Evolutionary conservation across 2,329 filamentous ascomycete genomes (phyloP).

Genomic region (Daldinia sp.): DNA sequence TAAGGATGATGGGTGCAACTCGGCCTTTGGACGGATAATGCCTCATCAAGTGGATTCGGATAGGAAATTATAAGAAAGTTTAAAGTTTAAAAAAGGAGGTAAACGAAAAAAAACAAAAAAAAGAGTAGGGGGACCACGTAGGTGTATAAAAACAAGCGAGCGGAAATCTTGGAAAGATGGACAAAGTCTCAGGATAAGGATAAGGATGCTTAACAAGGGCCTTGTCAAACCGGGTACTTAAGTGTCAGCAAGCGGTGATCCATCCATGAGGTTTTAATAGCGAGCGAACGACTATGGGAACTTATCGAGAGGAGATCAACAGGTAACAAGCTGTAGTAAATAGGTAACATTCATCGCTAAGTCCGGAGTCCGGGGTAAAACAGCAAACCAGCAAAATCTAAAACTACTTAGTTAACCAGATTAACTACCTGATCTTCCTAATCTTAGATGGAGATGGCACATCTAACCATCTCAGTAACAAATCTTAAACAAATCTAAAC

Average conservation of each 20-base stretch:
- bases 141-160: constrained; percentile 3
- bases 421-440: background rate
- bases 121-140: background rate
- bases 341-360: too few relatives aligned
- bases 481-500: too few relatives aligned
- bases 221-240: constrained; percentile 8
- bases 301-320: constrained; percentile 16
- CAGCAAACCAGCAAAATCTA: background rate
- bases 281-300: background rate
- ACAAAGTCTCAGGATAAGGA: constrained; percentile 11
- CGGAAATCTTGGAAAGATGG: constrained; percentile 11
- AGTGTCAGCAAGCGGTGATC: constrained; percentile 21
- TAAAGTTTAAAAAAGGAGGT: background rate
- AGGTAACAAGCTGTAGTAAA: constrained; percentile 1
- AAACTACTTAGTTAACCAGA: background rate
- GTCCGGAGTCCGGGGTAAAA: constrained; percentile 36
- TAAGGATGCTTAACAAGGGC: constrained; percentile 6
- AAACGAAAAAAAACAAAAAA: too few relatives aligned
- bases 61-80: background rate
- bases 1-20: background rate
- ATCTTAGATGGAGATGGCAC: background rate
- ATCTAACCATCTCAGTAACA: background rate
- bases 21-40: constrained; percentile 1
- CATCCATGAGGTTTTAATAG: constrained; percentile 18
- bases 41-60: background rate